Evolutionary conservation across 2,329 filamentous ascomycete genomes (phyloP).

Genomic region (Lomentospora prolificans): DNA sequence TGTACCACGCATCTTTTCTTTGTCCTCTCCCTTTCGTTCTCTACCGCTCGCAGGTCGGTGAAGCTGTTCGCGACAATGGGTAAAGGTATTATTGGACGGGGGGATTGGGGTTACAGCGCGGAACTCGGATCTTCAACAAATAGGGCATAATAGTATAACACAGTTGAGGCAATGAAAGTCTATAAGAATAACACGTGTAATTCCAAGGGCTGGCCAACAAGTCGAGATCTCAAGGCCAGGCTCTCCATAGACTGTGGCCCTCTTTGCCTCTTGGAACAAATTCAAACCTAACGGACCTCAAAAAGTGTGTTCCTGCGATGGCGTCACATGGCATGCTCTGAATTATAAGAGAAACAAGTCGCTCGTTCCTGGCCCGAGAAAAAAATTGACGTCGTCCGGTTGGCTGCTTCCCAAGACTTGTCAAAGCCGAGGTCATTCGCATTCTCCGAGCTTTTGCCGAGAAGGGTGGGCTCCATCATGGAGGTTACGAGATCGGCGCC

Average conservation of each 20-base stretch:
- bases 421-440: background rate
- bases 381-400: background rate
- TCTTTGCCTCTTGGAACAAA: background rate
- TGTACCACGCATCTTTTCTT: background rate
- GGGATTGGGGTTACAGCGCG: background rate
- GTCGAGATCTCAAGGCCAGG: background rate
- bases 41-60: background rate
- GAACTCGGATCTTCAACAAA: background rate
- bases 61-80: background rate
- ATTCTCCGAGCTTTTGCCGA: conserved; percentile 8
- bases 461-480: background rate
- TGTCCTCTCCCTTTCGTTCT: background rate
- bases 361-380: background rate
- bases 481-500: no score
- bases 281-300: background rate
- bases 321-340: background rate
- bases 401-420: background rate
- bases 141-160: conserved; percentile 1
- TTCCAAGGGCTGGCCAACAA: background rate
- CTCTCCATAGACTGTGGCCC: background rate
- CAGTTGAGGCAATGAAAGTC: background rate
- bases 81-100: background rate
- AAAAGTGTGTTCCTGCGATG: background rate
- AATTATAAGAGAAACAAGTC: background rate
- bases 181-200: background rate